phyloP scores from a whole-genome alignment of 2,329 filamentous ascomycete genomes.

The Cadophora sp. region DNA sequence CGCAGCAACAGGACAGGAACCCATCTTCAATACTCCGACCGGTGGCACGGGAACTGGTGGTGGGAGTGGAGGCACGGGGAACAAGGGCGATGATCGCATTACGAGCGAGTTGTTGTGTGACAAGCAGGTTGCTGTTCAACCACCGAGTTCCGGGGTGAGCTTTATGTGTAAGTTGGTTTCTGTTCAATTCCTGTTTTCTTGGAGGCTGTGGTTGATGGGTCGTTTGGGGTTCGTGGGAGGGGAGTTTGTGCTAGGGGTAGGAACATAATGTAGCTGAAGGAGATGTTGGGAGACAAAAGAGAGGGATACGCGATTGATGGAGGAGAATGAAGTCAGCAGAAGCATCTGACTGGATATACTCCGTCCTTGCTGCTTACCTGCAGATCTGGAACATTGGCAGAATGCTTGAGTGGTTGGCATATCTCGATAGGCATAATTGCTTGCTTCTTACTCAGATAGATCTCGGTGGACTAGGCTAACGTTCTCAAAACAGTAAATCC shows the following conservation, averaged over 20 bases:
- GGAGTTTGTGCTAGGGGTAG: background rate
- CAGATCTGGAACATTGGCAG: background rate
- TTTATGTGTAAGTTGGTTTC: slow-evolving; percentile 23
- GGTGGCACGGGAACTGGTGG: slow-evolving; percentile 1
- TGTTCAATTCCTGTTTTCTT: background rate
- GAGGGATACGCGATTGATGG: no score
- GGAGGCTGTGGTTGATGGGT: background rate
- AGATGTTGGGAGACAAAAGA: no score
- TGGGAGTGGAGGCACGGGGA: background rate
- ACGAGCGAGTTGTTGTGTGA: slow-evolving; percentile 15
- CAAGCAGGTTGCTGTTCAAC: slow-evolving; percentile 5
- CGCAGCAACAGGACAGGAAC: slow-evolving; percentile 16
- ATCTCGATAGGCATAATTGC: background rate
- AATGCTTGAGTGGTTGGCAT: background rate
- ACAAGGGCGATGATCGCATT: slow-evolving; percentile 14
- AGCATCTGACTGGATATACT: background rate
- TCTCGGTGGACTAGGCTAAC: slow-evolving; percentile 14
- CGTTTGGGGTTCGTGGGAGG: background rate
- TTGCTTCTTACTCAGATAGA: background rate
- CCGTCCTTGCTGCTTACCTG: background rate
- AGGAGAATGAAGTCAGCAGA: background rate
- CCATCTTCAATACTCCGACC: slow-evolving; percentile 8
- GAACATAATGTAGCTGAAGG: no score
- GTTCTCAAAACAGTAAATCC: slow-evolving; percentile 18
- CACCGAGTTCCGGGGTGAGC: slow-evolving; percentile 8